Evolutionary conservation across 2,329 filamentous ascomycete genomes (phyloP), one percentile per base, ranked within the genome.

Genomic region (Cryphonectria carpinicola): DNA sequence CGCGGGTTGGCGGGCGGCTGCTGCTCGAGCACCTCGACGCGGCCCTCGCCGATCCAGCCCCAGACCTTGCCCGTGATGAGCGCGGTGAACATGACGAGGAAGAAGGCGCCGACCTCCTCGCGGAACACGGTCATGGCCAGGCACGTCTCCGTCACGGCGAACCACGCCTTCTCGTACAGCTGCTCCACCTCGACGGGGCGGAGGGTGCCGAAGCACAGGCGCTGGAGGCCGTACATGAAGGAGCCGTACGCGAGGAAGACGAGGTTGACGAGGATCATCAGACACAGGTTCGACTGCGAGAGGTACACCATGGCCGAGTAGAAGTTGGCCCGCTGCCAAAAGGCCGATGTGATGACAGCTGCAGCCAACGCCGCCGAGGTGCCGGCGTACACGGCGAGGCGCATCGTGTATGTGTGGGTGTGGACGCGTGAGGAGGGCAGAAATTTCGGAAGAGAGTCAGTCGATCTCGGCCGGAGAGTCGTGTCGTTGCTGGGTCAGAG

Each of bases 81-180:
- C 37, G 92, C 90, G 22, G 97, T 93, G 80, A 99, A 98, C 95
- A 99, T 98, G 77, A 96, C 90, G 71, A 99, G 85, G 78, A 98
- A 97, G 90, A 94, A 97, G 58, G 92, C 93, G 61, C 96, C 95
- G 25, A 99, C 90, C 79, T 98, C 95, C 74, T 98, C 96, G 61
- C 96, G 88, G 81, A 99, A 98, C 74, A 97, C 97, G 41, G 96
- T 98, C 95, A 99, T 98, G 41, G 96, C 96, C 74, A 99, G 86
- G 78, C 95, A 93, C 74, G 96, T 99, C 83, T 99, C 96, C 63
- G 95, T 97, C 56, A 98, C 93, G 54, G 96, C 95, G 79, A 98
- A 98, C 97, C 97, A 99, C 65, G 93, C 95, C 81, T 95, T 95
- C 81, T 99, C 96, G 79, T 97, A 98, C 19, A 99, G 88, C 80